Base-by-base conservation (phyloP, 2,329 filamentous ascomycete genomes). In the Atkinsonella hypoxylon region DNA sequence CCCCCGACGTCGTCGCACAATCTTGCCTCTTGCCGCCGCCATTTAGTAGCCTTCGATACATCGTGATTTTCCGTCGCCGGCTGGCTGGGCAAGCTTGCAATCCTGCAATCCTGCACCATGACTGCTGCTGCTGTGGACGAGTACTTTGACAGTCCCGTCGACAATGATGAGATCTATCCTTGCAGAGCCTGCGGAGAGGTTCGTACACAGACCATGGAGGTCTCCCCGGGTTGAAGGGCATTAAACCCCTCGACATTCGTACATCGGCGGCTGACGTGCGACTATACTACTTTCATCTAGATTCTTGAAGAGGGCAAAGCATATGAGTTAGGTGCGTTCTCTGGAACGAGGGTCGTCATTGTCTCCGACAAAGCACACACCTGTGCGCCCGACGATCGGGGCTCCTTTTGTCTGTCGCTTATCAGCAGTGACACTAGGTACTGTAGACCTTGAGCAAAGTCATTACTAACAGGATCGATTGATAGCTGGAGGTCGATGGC, bases 251-350 rank as follows among this genome's bases (percentile, higher is more conserved):
- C 11, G 40, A 40, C 12, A 3, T 30, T 26, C 6, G 4, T 7
- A 26, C 26, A 42, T 32, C 17, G 17, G 38, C 38, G 38, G 17
- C 31, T 54, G 51, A 48, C 45, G 39, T 32, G 46, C 49, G 48
- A 45, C 26, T 26, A 8, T 7, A 50, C 53, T 45, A 46, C 31
- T 52, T 34, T 47, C 44, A 36, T 55, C 20, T 51, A 96, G 89
- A 95, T 97, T 58, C 79, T 98, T 18, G 93, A 98, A 70, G 93
- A 98, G 76, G 93, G 93, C 61, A 97, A 97, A 70, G 93, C 93
- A 48, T 98, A 95, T 62, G 93, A 98, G 72, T 78, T 98, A 62
- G 89, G 91, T 97, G 75, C 52, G 77, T 74, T 52, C n/a, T 30
- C 3, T 10, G 18, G n/a, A 26, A 26, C 32, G 22, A 36, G 12